Conservation (phyloP, 148 eudicot species). For the Pouteria glomerata region DNA sequence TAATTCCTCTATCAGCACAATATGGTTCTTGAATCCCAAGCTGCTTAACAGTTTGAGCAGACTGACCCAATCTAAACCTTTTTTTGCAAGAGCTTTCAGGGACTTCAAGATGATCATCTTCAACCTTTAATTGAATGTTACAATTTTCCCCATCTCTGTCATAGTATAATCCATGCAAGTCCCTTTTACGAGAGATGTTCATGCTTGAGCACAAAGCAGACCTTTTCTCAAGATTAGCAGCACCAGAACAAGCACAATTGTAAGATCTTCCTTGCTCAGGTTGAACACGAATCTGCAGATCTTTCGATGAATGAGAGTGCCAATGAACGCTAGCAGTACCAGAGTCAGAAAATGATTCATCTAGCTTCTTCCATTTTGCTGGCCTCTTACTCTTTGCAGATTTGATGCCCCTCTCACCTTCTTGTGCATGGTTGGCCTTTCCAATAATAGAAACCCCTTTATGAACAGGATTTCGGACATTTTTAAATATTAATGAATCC, state of each 20-base stretch:
- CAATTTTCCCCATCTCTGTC: conserved; percentile 14
- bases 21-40: background rate
- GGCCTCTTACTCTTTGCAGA: conserved; percentile 25
- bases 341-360: conserved; percentile 22
- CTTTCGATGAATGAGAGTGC: conserved; percentile 17
- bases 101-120: conserved; percentile 23
- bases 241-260: conserved; percentile 19
- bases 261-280: conserved; percentile 20
- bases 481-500: conserved; percentile 24
- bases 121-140: conserved; percentile 11
- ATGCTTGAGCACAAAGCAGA: conserved; percentile 30
- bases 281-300: conserved; percentile 18
- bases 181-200: conserved; percentile 29
- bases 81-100: conserved; percentile 28
- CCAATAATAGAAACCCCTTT: conserved; percentile 18
- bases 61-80: conserved; percentile 25
- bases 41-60: conserved; percentile 13
- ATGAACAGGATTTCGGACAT: conserved; percentile 16
- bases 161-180: conserved; percentile 14
- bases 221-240: conserved; percentile 21
- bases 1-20: conserved; percentile 19
- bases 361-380: conserved; percentile 27
- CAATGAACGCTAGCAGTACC: conserved; percentile 18
- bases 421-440: conserved; percentile 3
- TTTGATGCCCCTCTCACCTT: conserved; percentile 18